These are phyloP conservation scores for Gamsiella multidivaricata DNA, from an alignment of 192 early-diverging fungal genomes.

Conservation along the genomic window DNA sequence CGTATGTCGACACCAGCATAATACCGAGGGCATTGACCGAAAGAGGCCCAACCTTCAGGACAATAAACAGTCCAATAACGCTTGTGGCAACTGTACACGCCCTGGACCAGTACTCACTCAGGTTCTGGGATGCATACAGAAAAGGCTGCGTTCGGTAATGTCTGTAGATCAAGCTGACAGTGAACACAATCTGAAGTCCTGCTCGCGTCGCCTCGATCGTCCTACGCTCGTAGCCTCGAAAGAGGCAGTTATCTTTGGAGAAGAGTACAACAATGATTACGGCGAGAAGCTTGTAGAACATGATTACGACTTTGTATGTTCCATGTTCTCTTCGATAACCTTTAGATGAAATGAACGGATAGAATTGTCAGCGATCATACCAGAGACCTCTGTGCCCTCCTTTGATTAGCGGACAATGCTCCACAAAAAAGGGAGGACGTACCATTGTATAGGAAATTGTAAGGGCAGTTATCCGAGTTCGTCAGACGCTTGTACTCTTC, in stretches of 20 bases:
- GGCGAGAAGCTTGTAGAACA: constrained; percentile 66
- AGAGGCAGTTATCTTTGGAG: constrained; percentile 74
- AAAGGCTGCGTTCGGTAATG: constrained; percentile 69
- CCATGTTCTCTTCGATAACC: constrained; percentile 57
- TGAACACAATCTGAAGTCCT: constrained; percentile 59
- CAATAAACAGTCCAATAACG: constrained; percentile 65
- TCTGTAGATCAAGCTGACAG: constrained; percentile 61
- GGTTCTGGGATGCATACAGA: constrained; percentile 67
- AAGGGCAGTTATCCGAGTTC: constrained; percentile 66
- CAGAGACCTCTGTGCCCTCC: no score
- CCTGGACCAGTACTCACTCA: constrained; percentile 60
- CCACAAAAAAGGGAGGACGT: constrained; percentile 8
- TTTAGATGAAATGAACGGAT: constrained; percentile 5
- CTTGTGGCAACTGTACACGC: constrained; percentile 55
- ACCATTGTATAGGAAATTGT: constrained; percentile 70
- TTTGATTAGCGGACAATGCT: neutral
- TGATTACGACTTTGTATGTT: constrained; percentile 64
- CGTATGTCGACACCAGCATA: constrained; percentile 54
- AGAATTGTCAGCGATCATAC: neutral
- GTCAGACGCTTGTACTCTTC: constrained; percentile 60
- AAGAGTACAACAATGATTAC: constrained; percentile 59
- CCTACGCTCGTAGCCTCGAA: constrained; percentile 54
- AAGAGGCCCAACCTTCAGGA: constrained; percentile 55
- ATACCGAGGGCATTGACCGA: constrained; percentile 58
- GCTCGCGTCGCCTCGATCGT: constrained; percentile 62